These are phyloP conservation scores for Gentiana dahurica DNA, from an alignment of 257 asterid genomes.

Conservation along the genomic window DNA sequence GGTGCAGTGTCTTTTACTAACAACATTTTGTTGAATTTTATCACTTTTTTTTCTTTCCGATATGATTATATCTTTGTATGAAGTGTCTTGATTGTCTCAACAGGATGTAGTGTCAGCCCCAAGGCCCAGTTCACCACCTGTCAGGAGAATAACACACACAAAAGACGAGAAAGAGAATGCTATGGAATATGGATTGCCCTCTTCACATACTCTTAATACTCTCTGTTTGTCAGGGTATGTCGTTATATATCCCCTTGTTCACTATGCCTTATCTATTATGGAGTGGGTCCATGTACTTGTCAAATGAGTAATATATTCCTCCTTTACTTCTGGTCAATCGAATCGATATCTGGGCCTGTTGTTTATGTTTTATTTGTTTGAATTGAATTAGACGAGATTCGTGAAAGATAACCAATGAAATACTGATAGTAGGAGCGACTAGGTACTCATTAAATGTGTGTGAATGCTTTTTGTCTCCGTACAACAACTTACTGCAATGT, in stretches of 20 bases:
- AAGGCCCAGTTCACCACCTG: slow-evolving; percentile 66
- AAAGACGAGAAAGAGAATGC: slow-evolving; percentile 87
- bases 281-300: not conserved
- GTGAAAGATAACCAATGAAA: too few relatives aligned
- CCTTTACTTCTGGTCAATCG: too few relatives aligned
- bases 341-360: too few relatives aligned
- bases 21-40: not conserved
- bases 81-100: slow-evolving; percentile 12
- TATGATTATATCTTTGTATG: slow-evolving; percentile 4
- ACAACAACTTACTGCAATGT: too few relatives aligned
- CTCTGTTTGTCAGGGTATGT: slow-evolving; percentile 86
- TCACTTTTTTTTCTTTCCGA: not conserved
- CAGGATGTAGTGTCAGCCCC: slow-evolving; percentile 97
- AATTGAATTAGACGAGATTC: too few relatives aligned
- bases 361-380: too few relatives aligned
- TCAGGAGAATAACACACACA: slow-evolving; percentile 75
- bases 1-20: slow-evolving; percentile 12
- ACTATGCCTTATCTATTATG: too few relatives aligned
- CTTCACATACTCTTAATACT: slow-evolving; percentile 94
- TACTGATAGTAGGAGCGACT: too few relatives aligned
- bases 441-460: too few relatives aligned
- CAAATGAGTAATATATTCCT: too few relatives aligned
- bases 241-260: not conserved
- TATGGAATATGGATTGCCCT: slow-evolving; percentile 86
- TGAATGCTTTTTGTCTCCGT: too few relatives aligned